Evolutionary conservation across 208 protist genomes (phyloP), one percentile per base, ranked within the genome.

Genomic region (Acanthamoeba castellanii): DNA sequence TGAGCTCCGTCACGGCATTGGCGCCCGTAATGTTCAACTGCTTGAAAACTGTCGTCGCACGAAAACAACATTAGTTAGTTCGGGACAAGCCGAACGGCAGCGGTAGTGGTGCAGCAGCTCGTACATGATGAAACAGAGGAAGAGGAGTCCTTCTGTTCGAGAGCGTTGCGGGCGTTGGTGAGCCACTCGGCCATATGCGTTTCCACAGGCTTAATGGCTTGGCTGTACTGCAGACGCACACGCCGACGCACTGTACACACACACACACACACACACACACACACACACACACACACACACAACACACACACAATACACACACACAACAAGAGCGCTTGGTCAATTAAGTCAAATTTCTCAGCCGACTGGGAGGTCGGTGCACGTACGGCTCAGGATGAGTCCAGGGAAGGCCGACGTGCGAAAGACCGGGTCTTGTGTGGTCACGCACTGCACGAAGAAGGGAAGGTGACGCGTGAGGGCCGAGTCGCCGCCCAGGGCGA

Each of bases 1-100:
- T 92, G 13, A 96, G 50, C 84, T 96, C 95, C 25, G 95, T 96
- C 32, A 96, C 95, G 45, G 92, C 93, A 88, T 59, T 45, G 55
- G 92, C 84, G 61, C 59, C 34, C 18, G 82, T 68, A 7, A 45
- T 93, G 55, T 66, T 93, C 68, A 92, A 78, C 94, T 94, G 76
- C 82, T 92, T 95, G n/a, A 74, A 50, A 37, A 78, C 64, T 89
- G 25, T 32, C n/a, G 22, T 47, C 61, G 16, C 27, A 1, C 16
- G 4, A 68, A 68, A n/a, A n/a, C 22, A 68, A n/a, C n/a, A n/a
- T n/a, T n/a, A n/a, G n/a, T n/a, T n/a, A n/a, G n/a, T n/a, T n/a
- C n/a, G n/a, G n/a, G n/a, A n/a, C n/a, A n/a, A n/a, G n/a, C n/a
- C n/a, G n/a, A n/a, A n/a, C 47, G 11, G 47, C 47, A 52, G 47